Conservation (phyloP, 148 eudicot species). For the Camellia lanceoleosa region DNA sequence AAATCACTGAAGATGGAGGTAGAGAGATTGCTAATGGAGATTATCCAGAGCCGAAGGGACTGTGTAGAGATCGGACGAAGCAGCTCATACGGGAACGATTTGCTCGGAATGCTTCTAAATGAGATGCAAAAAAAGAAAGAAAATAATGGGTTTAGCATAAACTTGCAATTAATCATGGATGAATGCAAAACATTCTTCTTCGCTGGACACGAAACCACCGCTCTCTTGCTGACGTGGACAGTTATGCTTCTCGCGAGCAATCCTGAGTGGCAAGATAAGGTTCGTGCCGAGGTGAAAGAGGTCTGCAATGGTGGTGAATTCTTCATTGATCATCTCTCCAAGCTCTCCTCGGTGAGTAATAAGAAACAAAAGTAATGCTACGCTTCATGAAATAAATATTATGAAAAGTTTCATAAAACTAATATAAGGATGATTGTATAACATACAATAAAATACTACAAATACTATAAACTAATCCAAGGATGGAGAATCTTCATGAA, state of each 20-base stretch:
- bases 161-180: conserved; percentile 80
- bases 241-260: conserved; percentile 77
- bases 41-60: conserved; percentile 63
- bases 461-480: too few species aligned
- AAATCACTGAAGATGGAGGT: conserved; percentile 70
- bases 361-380: too few species aligned
- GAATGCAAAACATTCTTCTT: conserved; percentile 92
- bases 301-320: conserved; percentile 59
- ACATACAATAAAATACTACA: too few species aligned
- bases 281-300: conserved; percentile 50
- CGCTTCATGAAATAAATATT: too few species aligned
- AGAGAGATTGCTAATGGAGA: conserved; percentile 71
- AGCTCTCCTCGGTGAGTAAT: conserved; percentile 66
- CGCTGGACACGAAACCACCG: conserved; percentile 83
- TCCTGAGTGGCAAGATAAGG: conserved; percentile 69
- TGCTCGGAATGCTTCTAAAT: conserved; percentile 68
- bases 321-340: conserved; percentile 58
- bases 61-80: conserved; percentile 66
- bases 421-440: too few species aligned
- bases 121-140: conserved; percentile 56
- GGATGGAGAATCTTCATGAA: too few species aligned
- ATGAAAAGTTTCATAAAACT: too few species aligned
- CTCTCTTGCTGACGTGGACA: conserved; percentile 85
- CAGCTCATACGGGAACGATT: conserved; percentile 73
- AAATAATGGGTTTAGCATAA: conserved; percentile 38